Percentiles rank a stretch among this genome's conserved stretches.
These are phyloP conservation scores for Adansonia rubrostipa DNA, from an alignment of 441 rosid species.

Conservation along the genomic window DNA sequence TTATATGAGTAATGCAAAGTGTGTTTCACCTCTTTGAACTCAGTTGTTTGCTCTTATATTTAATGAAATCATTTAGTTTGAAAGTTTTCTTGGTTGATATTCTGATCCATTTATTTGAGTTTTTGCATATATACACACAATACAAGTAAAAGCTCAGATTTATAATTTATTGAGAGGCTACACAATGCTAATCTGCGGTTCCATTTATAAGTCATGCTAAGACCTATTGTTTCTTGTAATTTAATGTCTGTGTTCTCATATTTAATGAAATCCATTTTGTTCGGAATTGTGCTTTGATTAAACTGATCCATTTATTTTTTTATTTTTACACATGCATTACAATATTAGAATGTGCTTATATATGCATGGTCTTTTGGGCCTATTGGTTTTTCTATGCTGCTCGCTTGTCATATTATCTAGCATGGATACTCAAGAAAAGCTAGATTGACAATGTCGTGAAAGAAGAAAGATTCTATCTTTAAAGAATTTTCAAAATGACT, in stretches of 20 bases:
- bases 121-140: neutral
- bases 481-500: neutral
- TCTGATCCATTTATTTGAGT: neutral
- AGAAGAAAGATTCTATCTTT: neutral
- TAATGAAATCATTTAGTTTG: neutral
- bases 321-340: neutral
- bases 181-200: neutral
- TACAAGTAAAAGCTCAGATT: neutral
- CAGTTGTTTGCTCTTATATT: slow-evolving; percentile 11
- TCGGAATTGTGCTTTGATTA: neutral
- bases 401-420: neutral
- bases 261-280: neutral
- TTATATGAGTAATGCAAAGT: neutral
- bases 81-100: neutral
- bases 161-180: neutral
- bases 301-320: neutral
- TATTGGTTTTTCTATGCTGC: neutral
- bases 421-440: neutral
- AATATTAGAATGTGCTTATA: neutral
- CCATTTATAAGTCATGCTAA: neutral
- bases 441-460: neutral
- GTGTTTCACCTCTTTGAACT: neutral
- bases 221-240: neutral
- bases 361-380: neutral
- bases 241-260: neutral